These are phyloP conservation scores for Ogataea ganodermae DNA, from an alignment of 805 yeast genomes.

Conservation along the genomic window DNA sequence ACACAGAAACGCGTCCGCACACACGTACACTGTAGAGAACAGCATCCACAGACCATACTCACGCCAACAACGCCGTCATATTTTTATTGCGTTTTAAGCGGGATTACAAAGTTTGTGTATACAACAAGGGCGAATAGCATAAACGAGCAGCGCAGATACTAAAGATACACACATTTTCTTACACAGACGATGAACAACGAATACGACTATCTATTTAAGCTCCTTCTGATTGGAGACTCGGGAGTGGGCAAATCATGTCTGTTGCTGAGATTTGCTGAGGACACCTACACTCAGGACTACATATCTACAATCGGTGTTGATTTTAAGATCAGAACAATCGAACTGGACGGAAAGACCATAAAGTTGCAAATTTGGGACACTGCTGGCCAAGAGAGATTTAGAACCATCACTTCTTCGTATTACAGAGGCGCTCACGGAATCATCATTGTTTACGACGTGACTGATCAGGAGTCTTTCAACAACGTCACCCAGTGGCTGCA, in stretches of 20 bases:
- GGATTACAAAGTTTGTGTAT: neutral
- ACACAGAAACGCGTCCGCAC: neutral
- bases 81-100: neutral
- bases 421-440: constrained; percentile 99
- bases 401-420: constrained; percentile 96
- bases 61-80: neutral
- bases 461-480: constrained; percentile 94
- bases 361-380: constrained; percentile 99
- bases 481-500: constrained; percentile 98
- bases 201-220: constrained; percentile 96
- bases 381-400: constrained; percentile 97
- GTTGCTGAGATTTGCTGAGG: constrained; percentile 93
- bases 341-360: constrained; percentile 94
- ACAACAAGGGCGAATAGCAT: constrained; percentile 1
- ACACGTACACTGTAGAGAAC: neutral
- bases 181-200: constrained; percentile 69
- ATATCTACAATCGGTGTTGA: constrained; percentile 98
- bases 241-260: constrained; percentile 98
- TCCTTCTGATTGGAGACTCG: constrained; percentile 94
- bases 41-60: neutral
- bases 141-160: neutral
- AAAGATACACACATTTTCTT: neutral
- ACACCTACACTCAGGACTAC: constrained; percentile 94
- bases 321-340: constrained; percentile 85
- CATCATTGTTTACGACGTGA: constrained; percentile 95